A percentile compares a stretch with the other conserved stretches of the same genome.
Conservation (phyloP, 2,329 filamentous ascomycete species). For the Teratosphaeria destructans region DNA sequence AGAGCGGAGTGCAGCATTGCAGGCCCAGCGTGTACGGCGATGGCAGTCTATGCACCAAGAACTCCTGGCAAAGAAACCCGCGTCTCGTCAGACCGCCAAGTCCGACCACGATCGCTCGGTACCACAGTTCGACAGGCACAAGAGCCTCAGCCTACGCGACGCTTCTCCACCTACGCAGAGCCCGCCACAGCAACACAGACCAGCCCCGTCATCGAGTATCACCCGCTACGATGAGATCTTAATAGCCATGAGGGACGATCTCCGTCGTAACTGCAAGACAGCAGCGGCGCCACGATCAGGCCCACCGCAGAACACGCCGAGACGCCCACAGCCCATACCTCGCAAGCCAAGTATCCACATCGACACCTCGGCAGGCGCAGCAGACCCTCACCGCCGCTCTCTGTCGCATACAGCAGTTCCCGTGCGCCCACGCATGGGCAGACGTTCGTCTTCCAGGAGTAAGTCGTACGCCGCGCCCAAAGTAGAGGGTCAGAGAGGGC, state of each 20-base stretch:
- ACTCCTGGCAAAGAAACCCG: slow-evolving; percentile 11
- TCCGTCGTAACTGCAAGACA: slow-evolving; percentile 13
- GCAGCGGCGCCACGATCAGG: slow-evolving; percentile 1
- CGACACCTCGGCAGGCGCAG: slow-evolving; percentile 8
- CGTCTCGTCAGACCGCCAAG: neutral
- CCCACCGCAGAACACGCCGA: neutral
- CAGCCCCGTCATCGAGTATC: slow-evolving; percentile 8
- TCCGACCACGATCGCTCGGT: neutral
- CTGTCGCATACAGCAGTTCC: slow-evolving; percentile 19
- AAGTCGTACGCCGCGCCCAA: slow-evolving; percentile 22
- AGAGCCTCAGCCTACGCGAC: slow-evolving; percentile 18
- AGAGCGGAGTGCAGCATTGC: slow-evolving; percentile 54
- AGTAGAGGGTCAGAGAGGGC: slow-evolving; percentile 19
- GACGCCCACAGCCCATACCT: neutral
- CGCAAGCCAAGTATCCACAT: slow-evolving; percentile 9
- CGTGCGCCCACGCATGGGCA: slow-evolving; percentile 15
- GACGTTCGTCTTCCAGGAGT: slow-evolving; percentile 17
- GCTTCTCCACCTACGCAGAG: slow-evolving; percentile 1
- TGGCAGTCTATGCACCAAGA: slow-evolving; percentile 59
- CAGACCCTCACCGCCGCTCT: slow-evolving; percentile 12
- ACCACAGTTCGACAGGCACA: slow-evolving; percentile 19
- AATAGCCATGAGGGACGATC: slow-evolving; percentile 25
- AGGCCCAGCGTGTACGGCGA: slow-evolving; percentile 56
- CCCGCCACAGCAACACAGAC: slow-evolving; percentile 3
- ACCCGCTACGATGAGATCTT: slow-evolving; percentile 24